phyloP scores from a whole-genome alignment of 2,329 filamentous ascomycete species.

The Coniochaeta sp. region DNA sequence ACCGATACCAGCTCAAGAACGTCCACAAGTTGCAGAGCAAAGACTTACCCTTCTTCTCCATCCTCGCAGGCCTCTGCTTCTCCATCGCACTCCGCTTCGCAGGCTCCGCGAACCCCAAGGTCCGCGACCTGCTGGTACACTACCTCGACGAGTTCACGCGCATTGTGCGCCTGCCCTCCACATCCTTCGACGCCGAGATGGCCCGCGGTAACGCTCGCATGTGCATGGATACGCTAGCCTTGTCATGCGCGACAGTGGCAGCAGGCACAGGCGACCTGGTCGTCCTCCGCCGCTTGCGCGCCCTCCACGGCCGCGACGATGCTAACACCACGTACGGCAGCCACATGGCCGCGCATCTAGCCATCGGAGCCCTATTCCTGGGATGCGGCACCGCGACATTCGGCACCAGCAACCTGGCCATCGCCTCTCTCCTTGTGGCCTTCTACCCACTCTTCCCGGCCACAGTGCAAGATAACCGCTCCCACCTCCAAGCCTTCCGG shows the following conservation, averaged over 20 bases:
- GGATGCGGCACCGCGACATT: constrained; percentile 91
- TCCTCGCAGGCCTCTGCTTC: constrained; percentile 83
- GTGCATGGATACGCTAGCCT: constrained; percentile 80
- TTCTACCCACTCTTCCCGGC: constrained; percentile 93
- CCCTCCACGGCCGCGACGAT: constrained; percentile 82
- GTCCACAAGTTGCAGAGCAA: constrained; percentile 63
- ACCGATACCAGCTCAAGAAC: constrained; percentile 50
- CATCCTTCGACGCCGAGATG: constrained; percentile 71
- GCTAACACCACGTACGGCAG: constrained; percentile 84
- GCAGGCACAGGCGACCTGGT: constrained; percentile 86
- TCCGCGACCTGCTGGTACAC: constrained; percentile 73
- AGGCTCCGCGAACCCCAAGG: constrained; percentile 61
- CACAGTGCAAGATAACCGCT: constrained; percentile 85
- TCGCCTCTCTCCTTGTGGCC: constrained; percentile 78
- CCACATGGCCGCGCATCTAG: constrained; percentile 86
- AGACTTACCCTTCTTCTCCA: constrained; percentile 89
- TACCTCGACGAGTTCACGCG: constrained; percentile 85
- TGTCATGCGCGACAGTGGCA: constrained; percentile 86
- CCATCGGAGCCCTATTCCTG: constrained; percentile 83
- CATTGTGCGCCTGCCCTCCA: constrained; percentile 54
- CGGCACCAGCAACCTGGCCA: constrained; percentile 77
- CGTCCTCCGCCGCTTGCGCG: constrained; percentile 77
- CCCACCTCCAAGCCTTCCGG: constrained; percentile 90
- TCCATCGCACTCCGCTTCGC: constrained; percentile 67
- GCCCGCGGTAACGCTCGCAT: constrained; percentile 78